These are phyloP conservation scores for Terfezia claveryi DNA, from an alignment of 495 filamentous ascomycete genomes.

Conservation along the genomic window DNA sequence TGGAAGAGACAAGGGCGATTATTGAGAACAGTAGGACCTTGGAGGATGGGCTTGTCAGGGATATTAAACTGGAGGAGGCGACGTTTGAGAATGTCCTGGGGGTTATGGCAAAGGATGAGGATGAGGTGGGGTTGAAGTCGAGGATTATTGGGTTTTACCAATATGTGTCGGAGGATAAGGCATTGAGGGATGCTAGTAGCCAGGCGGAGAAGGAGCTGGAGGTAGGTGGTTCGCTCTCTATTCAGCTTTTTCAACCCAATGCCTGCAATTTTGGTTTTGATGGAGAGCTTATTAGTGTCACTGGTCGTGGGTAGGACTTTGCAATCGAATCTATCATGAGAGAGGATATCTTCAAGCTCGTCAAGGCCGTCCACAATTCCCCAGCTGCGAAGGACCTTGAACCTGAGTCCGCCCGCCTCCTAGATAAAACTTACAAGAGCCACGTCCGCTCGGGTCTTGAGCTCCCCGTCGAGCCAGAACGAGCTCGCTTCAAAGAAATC, in stretches of 20 bases:
- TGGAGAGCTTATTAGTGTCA: neutral
- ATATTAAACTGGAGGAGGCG: slow-evolving; percentile 40
- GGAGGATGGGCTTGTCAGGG: slow-evolving; percentile 51
- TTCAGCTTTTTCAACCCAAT: neutral
- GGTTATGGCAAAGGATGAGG: slow-evolving; percentile 48
- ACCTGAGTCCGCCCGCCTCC: slow-evolving; percentile 29
- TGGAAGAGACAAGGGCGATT: slow-evolving; percentile 53
- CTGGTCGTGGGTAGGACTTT: slow-evolving; percentile 23
- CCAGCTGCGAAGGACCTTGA: slow-evolving; percentile 24
- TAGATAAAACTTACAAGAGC: slow-evolving; percentile 36
- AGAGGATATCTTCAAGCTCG: slow-evolving; percentile 36
- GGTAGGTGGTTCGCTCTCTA: slow-evolving; percentile 6
- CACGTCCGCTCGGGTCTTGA: slow-evolving; percentile 36
- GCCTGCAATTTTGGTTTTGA: neutral
- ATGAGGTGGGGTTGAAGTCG: slow-evolving; percentile 33
- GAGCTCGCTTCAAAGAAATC: slow-evolving; percentile 42
- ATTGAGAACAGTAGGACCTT: slow-evolving; percentile 44
- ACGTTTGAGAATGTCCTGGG: slow-evolving; percentile 42
- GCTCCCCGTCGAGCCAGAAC: slow-evolving; percentile 26
- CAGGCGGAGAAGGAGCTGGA: slow-evolving; percentile 39
- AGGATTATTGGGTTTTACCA: slow-evolving; percentile 43
- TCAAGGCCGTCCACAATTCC: slow-evolving; percentile 30
- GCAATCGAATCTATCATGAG: slow-evolving; percentile 37
- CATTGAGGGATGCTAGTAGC: slow-evolving; percentile 40
- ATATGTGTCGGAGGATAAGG: slow-evolving; percentile 46